Percentiles rank a stretch among this genome's conserved stretches.
These are phyloP conservation scores for Stropharia rugosoannulata DNA, from an alignment of 768 basidiomycete genomes.

Conservation along the genomic window DNA sequence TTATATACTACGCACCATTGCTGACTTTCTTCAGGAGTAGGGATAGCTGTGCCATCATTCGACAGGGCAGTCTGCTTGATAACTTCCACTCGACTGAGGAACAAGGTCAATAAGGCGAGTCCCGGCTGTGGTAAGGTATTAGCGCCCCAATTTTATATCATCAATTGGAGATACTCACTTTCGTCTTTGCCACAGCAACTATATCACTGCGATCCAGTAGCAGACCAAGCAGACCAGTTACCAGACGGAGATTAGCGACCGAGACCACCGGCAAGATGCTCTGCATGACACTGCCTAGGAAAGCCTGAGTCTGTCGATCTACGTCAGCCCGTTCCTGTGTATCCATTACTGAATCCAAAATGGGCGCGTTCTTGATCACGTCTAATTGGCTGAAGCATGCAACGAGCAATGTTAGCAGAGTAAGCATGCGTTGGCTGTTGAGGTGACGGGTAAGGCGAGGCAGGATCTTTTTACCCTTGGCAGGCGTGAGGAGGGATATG, in stretches of 20 bases:
- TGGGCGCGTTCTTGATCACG: constrained; percentile 75
- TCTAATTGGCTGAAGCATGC: constrained; percentile 95
- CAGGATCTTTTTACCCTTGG: constrained; percentile 92
- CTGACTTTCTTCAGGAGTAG: constrained; percentile 71
- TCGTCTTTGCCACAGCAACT: constrained; percentile 70
- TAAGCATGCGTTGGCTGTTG: constrained; percentile 74
- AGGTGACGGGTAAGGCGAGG: constrained; percentile 88
- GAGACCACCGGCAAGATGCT: constrained; percentile 83
- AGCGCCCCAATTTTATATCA: constrained; percentile 3
- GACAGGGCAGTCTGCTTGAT: constrained; percentile 72
- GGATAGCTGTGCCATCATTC: constrained; percentile 52
- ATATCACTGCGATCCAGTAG: constrained; percentile 80
- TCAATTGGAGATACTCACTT: constrained; percentile 48
- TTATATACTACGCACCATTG: constrained; percentile 51
- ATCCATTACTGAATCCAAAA: constrained; percentile 69
- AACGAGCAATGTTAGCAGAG: constrained; percentile 85
- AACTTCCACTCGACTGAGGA: constrained; percentile 90
- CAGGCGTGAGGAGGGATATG: constrained; percentile 82
- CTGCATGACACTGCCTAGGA: constrained; percentile 82
- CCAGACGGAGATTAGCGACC: constrained; percentile 74
- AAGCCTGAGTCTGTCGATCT: constrained; percentile 89
- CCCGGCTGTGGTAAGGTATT: constrained; percentile 64
- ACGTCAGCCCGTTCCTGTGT: constrained; percentile 62
- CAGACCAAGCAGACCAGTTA: constrained; percentile 84
- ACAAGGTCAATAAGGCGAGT: constrained; percentile 84